A percentile compares a stretch with the other conserved stretches of the same genome.
Evolutionary conservation across 306 rosid species (phyloP).

Genomic region (Ormosia semicastrata): DNA sequence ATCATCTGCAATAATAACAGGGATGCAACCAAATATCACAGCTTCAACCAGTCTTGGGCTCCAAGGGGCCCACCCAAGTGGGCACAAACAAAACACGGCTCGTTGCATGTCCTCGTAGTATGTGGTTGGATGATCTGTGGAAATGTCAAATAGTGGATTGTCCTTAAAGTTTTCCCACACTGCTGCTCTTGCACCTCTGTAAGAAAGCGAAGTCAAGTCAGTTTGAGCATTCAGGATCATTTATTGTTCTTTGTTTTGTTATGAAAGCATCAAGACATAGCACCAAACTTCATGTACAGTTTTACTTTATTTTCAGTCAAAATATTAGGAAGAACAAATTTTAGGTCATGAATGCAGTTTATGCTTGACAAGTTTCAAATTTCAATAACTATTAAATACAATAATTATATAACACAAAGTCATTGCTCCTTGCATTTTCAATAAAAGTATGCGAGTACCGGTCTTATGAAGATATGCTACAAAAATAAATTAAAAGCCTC

Average conservation of each 20-base stretch:
- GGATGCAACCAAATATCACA: conserved; percentile 95
- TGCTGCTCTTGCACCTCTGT: conserved; percentile 93
- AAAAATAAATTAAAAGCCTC: conserved; percentile 3
- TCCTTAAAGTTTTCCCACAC: conserved; percentile 99
- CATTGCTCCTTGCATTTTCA: not conserved
- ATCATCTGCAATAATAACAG: conserved; percentile 94
- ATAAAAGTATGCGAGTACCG: not conserved
- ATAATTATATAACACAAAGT: conserved; percentile 2
- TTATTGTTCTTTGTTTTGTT: not conserved
- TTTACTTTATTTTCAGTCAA: not conserved
- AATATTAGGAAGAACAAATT: not conserved
- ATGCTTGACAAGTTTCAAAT: conserved; percentile 8
- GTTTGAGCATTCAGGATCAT: conserved; percentile 15
- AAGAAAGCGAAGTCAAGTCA: conserved; percentile 19
- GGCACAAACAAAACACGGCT: conserved; percentile 91
- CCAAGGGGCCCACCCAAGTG: conserved; percentile 99
- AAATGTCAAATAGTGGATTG: conserved; percentile 95
- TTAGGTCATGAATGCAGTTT: not conserved
- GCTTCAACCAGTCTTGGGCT: conserved; percentile 97
- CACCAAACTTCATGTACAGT: not conserved
- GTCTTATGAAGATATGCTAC: conserved; percentile 1
- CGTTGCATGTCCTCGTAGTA: conserved; percentile 99
- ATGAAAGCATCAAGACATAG: not conserved
- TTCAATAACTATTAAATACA: conserved; percentile 14
- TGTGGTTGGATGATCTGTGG: conserved; percentile 91